Evolutionary conservation across 352 stramenopile genomes (phyloP).

Genomic region (Globisporangium spiculum): DNA sequence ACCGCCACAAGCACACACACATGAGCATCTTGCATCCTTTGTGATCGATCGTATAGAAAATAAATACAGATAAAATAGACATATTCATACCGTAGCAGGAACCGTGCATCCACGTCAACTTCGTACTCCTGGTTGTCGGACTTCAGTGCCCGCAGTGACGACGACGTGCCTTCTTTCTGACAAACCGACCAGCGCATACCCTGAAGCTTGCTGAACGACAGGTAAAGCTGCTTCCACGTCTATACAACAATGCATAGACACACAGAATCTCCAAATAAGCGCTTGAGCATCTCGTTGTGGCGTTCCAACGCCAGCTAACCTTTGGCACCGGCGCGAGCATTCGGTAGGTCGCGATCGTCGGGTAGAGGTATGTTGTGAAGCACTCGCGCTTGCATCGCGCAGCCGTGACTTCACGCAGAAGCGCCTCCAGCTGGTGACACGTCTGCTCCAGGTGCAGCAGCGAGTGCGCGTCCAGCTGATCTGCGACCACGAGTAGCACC

Average conservation of each 20-base stretch:
- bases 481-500: conserved; percentile 32
- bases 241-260: conserved; percentile 13
- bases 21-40: not conserved
- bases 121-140: conserved; percentile 74
- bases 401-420: conserved; percentile 20
- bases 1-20: not conserved
- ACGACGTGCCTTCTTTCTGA: conserved; percentile 40
- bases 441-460: conserved; percentile 40
- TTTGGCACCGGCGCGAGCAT: conserved; percentile 54
- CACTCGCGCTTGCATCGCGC: conserved; percentile 65
- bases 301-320: conserved; percentile 10
- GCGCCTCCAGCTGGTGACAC: conserved; percentile 15
- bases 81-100: conserved; percentile 38
- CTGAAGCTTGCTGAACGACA: conserved; percentile 38
- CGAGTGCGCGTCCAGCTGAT: conserved; percentile 33
- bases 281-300: not conserved
- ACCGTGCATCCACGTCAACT: conserved; percentile 31
- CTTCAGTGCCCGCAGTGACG: conserved; percentile 53
- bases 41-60: too few species aligned
- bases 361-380: conserved; percentile 51
- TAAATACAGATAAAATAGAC: not conserved
- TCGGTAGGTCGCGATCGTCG: conserved; percentile 62
- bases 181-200: conserved; percentile 44
- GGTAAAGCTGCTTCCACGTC: conserved; percentile 60
- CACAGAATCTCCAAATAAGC: not conserved